Evolutionary conservation across 495 filamentous ascomycete genomes (phyloP).

Genomic region (Lepidopterella palustris): DNA sequence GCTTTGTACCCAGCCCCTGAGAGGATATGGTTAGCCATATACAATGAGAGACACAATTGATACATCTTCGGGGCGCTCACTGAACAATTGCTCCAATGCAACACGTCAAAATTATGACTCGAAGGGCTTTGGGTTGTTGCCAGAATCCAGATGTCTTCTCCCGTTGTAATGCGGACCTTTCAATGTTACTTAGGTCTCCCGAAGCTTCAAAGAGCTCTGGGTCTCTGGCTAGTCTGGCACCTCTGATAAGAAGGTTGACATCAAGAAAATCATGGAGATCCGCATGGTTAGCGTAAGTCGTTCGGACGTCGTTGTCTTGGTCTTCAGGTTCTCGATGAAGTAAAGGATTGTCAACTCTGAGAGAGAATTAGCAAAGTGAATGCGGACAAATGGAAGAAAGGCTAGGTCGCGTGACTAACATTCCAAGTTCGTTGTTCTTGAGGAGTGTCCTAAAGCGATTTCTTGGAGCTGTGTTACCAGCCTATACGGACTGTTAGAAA

Average conservation of each 20-base stretch:
- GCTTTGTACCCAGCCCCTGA: conserved; percentile 16
- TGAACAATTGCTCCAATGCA: neutral
- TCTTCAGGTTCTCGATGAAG: neutral
- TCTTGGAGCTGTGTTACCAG: neutral
- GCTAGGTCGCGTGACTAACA: neutral
- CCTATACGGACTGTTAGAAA: neutral
- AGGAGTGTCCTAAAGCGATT: neutral
- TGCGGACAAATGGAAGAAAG: no score
- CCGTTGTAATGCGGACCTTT: neutral
- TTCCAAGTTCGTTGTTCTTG: neutral
- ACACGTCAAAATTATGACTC: neutral
- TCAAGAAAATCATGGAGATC: neutral
- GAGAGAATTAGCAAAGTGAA: neutral
- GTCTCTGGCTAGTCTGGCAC: neutral
- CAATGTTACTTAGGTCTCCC: neutral
- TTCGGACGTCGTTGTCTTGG: neutral
- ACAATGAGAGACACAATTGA: neutral
- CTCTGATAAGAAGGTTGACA: neutral
- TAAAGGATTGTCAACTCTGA: neutral
- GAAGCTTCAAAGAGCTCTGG: neutral
- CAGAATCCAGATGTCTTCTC: neutral
- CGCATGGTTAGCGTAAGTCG: neutral
- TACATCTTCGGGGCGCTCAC: neutral
- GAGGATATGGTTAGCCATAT: neutral
- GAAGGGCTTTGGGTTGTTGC: neutral